Evolutionary conservation across 331 rosid genomes (phyloP).

Genomic region (Phaseolus coccineus): DNA sequence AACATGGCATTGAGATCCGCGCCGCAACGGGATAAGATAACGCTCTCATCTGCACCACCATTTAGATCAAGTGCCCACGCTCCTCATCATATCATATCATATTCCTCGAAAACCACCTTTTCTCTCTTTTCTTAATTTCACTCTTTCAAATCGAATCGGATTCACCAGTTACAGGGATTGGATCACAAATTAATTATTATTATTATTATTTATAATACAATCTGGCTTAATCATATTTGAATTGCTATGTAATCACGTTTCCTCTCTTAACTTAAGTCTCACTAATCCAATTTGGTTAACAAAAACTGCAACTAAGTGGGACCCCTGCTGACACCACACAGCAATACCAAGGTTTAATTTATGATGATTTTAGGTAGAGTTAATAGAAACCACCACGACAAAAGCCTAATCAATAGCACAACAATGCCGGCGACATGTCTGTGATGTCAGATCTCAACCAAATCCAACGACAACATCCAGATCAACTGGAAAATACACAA

Average conservation of each 20-base stretch:
- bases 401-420: constrained; percentile 45
- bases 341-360: no score
- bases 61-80: constrained; percentile 44
- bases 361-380: neutral
- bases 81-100: constrained; percentile 42
- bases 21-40: constrained; percentile 34
- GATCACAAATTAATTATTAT: no score
- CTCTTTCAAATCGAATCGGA: neutral
- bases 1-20: constrained; percentile 26
- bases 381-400: neutral
- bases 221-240: neutral
- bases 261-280: neutral
- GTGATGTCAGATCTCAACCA: constrained; percentile 35
- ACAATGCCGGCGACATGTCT: constrained; percentile 58
- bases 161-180: neutral
- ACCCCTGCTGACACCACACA: constrained; percentile 19
- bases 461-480: constrained; percentile 6
- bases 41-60: neutral
- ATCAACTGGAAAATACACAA: neutral
- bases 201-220: no score
- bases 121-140: neutral
- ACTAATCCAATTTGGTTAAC: neutral
- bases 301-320: neutral
- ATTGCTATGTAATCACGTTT: neutral
- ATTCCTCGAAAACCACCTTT: constrained; percentile 16